A percentile compares a stretch with the other conserved stretches of the same genome.
phyloP scores from a whole-genome alignment of 192 early-diverging fungal species.

The Obelidium mucronatum region DNA sequence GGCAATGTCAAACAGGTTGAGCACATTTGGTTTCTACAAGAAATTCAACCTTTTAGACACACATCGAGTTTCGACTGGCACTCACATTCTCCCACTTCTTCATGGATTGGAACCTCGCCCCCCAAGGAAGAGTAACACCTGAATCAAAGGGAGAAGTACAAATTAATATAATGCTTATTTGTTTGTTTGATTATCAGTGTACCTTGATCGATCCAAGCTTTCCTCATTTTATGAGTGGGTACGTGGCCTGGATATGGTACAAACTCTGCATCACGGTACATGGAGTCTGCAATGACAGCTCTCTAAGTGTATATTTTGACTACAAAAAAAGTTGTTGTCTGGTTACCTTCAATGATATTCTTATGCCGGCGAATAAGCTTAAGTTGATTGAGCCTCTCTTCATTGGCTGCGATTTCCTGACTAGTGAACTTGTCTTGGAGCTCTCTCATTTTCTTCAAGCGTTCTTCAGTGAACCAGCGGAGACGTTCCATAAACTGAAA shows the following conservation, averaged over 20 bases:
- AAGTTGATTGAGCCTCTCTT: constrained; percentile 49
- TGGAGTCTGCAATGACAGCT: constrained; percentile 10
- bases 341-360: constrained; percentile 2
- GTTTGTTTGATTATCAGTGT: neutral
- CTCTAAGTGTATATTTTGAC: neutral
- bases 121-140: constrained; percentile 58
- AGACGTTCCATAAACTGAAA: constrained; percentile 58
- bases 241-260: constrained; percentile 61
- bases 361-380: constrained; percentile 38
- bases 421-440: constrained; percentile 43
- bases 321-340: neutral
- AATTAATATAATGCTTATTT: neutral
- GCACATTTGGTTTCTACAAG: constrained; percentile 49
- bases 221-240: constrained; percentile 39
- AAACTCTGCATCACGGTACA: constrained; percentile 52
- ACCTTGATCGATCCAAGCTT: constrained; percentile 54
- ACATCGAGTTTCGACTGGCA: neutral
- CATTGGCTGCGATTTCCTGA: constrained; percentile 54
- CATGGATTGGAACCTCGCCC: constrained; percentile 51
- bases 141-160: constrained; percentile 14
- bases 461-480: constrained; percentile 56
- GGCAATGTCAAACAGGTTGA: constrained; percentile 65
- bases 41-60: neutral
- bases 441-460: constrained; percentile 42
- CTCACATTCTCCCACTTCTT: constrained; percentile 28